Base-by-base conservation (phyloP, 1,284 basidiomycete genomes). In the Phellinidium pouzarii region DNA sequence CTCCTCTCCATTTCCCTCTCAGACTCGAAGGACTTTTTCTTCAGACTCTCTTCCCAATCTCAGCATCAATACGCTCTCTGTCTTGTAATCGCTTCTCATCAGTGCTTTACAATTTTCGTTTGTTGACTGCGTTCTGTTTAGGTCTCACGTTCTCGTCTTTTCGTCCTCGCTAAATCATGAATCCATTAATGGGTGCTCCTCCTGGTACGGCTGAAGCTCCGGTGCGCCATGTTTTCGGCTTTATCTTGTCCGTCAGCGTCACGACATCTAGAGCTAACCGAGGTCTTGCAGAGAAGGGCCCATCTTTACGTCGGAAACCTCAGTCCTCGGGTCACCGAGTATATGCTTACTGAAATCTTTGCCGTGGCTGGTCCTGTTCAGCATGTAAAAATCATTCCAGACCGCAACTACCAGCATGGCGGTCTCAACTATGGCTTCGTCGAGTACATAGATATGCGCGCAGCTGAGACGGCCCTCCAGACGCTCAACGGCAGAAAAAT, bases 371-470 rank as follows among this genome's bases (percentile, higher is more conserved):
- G 94, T 38, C 85, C 89, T 56, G 93, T 97, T 58, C 91, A 94
- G 69, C 89, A 92, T 64, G 94, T 96, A 68, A 98, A 98, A 83
- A 97, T 99, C 68, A 96, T 99, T 66, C 93, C 94, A 42, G 94
- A 98, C 74, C 84, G 93, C 63, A 97, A 94, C 76, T 96, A 93
- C 69, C 91, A 94, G 71, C 94, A 96, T 66, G 94, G 92, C 55
- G 94, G 93, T 53, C 87, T 95, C 70, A 97, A 96, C 77, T 99
- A 98, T 66, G 95, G 95, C 61, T 98, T 95, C 71, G 94, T 96
- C 68, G 93, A 95, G 73, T 96, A 94, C 73, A 87, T 88, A 68
- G 94, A 98, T 69, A 94, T 98, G 88, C 87, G 91, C 57, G 89
- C 92, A 29, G 95, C 95, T 29, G 95, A 99, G 72, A 95, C 93